phyloP scores from a whole-genome alignment of 2,329 filamentous ascomycete species.

The Botrytis hyacinthi region DNA sequence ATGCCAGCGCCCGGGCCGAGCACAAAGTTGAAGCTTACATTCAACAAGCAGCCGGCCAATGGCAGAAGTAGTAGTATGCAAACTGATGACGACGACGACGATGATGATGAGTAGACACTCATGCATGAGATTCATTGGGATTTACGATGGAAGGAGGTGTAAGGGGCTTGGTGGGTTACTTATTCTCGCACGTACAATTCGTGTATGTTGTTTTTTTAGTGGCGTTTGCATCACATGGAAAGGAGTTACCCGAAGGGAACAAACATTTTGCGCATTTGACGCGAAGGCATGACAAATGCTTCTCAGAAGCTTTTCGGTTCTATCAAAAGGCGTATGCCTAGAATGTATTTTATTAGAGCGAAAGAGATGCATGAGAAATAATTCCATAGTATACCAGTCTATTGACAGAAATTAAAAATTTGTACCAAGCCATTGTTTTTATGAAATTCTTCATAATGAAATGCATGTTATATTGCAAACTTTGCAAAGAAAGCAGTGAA shows the following conservation, averaged over 20 bases:
- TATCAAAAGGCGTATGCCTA: conserved; percentile 27
- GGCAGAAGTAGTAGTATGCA: conserved; percentile 44
- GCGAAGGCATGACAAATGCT: conserved; percentile 7
- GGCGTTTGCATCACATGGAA: conserved; percentile 24
- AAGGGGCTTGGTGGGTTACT: conserved; percentile 22
- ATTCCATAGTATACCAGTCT: neutral
- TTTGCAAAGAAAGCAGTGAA: neutral
- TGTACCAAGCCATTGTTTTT: neutral
- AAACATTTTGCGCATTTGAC: conserved; percentile 15
- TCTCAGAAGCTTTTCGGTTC: conserved; percentile 14
- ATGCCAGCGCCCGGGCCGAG: conserved; percentile 50
- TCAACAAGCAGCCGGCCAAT: conserved; percentile 46
- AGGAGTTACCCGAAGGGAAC: neutral
- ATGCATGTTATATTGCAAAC: neutral
- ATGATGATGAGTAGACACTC: conserved; percentile 25
- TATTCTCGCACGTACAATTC: conserved; percentile 11
- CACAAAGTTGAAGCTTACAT: conserved; percentile 64
- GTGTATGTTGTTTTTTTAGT: conserved; percentile 19
- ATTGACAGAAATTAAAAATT: neutral
- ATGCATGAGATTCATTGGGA: conserved; percentile 20
- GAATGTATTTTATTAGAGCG: conserved; percentile 39
- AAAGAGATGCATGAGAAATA: conserved; percentile 22
- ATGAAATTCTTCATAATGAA: neutral
- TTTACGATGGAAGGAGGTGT: conserved; percentile 23
- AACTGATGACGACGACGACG: conserved; percentile 55